These are phyloP conservation scores for Adansonia rubrostipa DNA, from an alignment of 441 rosid genomes.

Conservation along the genomic window DNA sequence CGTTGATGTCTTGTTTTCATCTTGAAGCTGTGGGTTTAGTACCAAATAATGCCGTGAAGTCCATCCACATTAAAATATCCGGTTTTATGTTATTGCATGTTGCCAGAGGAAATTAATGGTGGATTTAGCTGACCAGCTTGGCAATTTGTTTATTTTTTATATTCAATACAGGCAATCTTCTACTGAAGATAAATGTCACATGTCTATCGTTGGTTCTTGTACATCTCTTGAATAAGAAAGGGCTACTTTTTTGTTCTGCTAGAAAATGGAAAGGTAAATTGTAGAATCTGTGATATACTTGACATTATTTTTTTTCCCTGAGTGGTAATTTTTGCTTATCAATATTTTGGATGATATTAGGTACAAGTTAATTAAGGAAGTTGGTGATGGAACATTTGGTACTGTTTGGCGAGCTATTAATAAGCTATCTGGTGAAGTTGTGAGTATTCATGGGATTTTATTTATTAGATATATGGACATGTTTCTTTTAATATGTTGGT, in stretches of 20 bases:
- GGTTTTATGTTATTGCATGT: constrained; percentile 36
- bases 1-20: constrained; percentile 31
- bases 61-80: constrained; percentile 41
- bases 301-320: neutral
- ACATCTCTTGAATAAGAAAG: constrained; percentile 53
- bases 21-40: constrained; percentile 46
- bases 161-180: constrained; percentile 36
- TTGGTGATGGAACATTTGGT: constrained; percentile 98
- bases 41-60: constrained; percentile 58
- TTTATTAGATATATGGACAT: neutral
- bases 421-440: constrained; percentile 90
- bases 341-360: constrained; percentile 39
- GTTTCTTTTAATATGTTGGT: constrained; percentile 6
- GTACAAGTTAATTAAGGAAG: constrained; percentile 88
- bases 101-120: constrained; percentile 40
- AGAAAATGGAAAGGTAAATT: constrained; percentile 83
- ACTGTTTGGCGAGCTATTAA: constrained; percentile 88
- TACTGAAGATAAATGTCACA: constrained; percentile 46
- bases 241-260: constrained; percentile 36
- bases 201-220: constrained; percentile 38
- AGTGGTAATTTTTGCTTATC: constrained; percentile 15
- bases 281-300: constrained; percentile 13
- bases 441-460: constrained; percentile 41
- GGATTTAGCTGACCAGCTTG: constrained; percentile 43
- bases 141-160: constrained; percentile 32